These are phyloP conservation scores for Podaxis pistillaris DNA, from an alignment of 768 basidiomycete species.

Conservation along the genomic window DNA sequence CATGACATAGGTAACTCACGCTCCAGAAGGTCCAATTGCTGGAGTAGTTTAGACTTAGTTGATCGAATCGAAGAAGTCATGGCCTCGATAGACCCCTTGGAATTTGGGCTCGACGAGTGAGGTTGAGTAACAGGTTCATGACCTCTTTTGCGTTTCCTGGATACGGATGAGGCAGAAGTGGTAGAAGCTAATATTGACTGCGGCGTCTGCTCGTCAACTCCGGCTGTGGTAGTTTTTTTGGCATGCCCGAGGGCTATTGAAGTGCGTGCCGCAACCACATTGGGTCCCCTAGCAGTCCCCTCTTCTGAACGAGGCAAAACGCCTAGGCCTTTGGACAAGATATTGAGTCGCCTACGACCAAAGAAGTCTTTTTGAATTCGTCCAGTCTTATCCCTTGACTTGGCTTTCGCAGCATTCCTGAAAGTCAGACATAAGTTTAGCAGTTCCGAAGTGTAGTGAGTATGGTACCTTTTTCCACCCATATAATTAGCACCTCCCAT, in stretches of 20 bases:
- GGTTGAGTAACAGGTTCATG: not conserved
- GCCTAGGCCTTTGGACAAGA: constrained; percentile 43
- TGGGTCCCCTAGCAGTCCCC: constrained; percentile 7
- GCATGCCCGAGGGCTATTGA: constrained; percentile 32
- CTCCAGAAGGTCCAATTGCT: constrained; percentile 40
- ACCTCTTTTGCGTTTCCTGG: not conserved
- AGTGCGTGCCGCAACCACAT: not conserved
- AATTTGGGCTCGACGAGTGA: not conserved
- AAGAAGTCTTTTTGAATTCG: constrained; percentile 62
- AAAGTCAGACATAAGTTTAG: not conserved
- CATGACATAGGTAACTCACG: constrained; percentile 31
- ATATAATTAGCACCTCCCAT: constrained; percentile 77
- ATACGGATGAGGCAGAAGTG: not conserved
- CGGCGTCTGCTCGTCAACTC: not conserved
- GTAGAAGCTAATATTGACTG: constrained; percentile 23
- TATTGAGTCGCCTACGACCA: constrained; percentile 54
- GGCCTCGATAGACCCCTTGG: constrained; percentile 17
- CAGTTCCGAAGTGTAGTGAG: not conserved
- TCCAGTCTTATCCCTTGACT: constrained; percentile 53
- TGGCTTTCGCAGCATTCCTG: constrained; percentile 60
- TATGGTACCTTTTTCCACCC: constrained; percentile 62
- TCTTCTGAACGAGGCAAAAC: constrained; percentile 14
- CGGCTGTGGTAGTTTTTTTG: not conserved
- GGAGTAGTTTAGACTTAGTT: constrained; percentile 35
- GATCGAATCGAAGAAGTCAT: constrained; percentile 19